Base-by-base conservation (phyloP, 176 grass and related monocot species). In the Pharus latifolius region DNA sequence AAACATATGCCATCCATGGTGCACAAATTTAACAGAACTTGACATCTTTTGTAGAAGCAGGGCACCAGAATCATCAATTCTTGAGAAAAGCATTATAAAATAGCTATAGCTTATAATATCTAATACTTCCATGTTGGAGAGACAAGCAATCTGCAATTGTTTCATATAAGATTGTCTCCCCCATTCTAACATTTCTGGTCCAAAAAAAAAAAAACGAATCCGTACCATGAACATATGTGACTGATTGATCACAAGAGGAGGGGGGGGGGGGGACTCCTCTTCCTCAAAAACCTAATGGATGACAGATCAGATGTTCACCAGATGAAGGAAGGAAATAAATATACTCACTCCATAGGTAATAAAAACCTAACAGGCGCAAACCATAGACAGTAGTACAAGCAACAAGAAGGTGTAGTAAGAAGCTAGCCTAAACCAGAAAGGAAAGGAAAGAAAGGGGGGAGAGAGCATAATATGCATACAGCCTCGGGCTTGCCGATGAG, bases 401-500 rank as follows among this genome's bases (percentile, higher is more conserved):
- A n/a, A n/a, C n/a, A n/a, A n/a, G n/a, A n/a, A n/a, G n/a, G n/a
- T n/a, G n/a, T n/a, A n/a, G n/a, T n/a, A n/a, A n/a, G n/a, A n/a
- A n/a, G n/a, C n/a, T n/a, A n/a, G n/a, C n/a, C n/a, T n/a, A n/a
- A n/a, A n/a, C n/a, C n/a, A n/a, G n/a, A n/a, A n/a, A n/a, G n/a
- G n/a, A n/a, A n/a, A n/a, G n/a, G n/a, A n/a, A n/a, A n/a, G n/a
- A n/a, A n/a, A n/a, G n/a, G 27, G 11, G 8, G 19, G 12, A 18
- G 32, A 9, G 3, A 45, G 7, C 23, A 20, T 0, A 9, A 45
- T 19, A 13, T 13, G 15, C 80, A 2, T 65, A 99, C 95, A 15
- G 70, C 67, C 84, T 94, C 80, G 2, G 90, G 90, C 78, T 99
- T 99, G 78, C 89, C 87, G 56, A 98, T 88, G 84, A 98, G 56